Conservation (phyloP, 1,284 basidiomycete genomes). For the Naganishia albida region DNA sequence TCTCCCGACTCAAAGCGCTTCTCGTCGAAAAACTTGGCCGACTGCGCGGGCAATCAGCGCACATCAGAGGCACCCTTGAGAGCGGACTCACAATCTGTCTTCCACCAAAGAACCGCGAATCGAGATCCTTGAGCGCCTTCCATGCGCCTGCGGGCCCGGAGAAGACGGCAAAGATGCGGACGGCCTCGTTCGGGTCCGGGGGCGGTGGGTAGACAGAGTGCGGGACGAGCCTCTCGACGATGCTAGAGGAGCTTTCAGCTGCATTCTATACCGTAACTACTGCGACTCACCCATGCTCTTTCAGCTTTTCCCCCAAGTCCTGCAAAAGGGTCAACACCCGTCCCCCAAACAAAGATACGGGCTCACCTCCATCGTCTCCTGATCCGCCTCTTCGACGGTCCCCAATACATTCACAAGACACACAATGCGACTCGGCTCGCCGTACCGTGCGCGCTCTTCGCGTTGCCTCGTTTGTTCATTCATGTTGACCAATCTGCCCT, state of each 20-base stretch:
- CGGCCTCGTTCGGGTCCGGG: slow-evolving; percentile 64
- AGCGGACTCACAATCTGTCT: slow-evolving; percentile 61
- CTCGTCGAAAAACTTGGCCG: slow-evolving; percentile 81
- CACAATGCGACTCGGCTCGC: slow-evolving; percentile 83
- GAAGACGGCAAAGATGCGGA: slow-evolving; percentile 82
- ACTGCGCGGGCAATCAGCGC: slow-evolving; percentile 35
- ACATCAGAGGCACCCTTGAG: background rate
- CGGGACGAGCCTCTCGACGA: slow-evolving; percentile 82
- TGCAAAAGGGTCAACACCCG: too few relatives aligned
- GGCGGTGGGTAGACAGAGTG: slow-evolving; percentile 71
- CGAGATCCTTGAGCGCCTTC: slow-evolving; percentile 87
- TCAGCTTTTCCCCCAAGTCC: slow-evolving; percentile 71
- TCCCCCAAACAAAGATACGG: too few relatives aligned
- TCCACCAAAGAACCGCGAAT: slow-evolving; percentile 87
- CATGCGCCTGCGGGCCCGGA: slow-evolving; percentile 87
- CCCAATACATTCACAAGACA: slow-evolving; percentile 85
- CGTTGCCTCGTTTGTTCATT: slow-evolving; percentile 63
- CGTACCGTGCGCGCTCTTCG: slow-evolving; percentile 65
- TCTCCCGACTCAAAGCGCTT: slow-evolving; percentile 55
- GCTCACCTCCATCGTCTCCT: slow-evolving; percentile 65
- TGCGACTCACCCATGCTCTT: slow-evolving; percentile 61
- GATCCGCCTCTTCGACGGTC: slow-evolving; percentile 76
- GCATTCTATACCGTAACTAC: background rate
- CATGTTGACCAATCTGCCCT: slow-evolving; percentile 63
- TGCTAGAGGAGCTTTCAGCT: slow-evolving; percentile 60